Conservation (phyloP, 805 yeast species). For the Phaffomyces thermotolerans region DNA sequence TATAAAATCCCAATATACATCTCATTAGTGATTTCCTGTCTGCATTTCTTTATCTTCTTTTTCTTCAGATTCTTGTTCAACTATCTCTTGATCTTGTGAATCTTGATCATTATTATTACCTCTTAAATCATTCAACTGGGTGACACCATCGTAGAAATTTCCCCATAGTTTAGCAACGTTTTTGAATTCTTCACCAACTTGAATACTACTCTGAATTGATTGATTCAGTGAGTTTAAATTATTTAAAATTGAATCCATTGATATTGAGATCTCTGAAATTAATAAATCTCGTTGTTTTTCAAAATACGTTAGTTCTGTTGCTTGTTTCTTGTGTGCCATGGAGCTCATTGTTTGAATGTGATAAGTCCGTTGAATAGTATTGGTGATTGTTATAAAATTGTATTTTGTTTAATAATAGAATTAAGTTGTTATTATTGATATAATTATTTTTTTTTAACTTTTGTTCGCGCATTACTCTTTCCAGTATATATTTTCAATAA, state of each 20-base stretch:
- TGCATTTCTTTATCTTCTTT: neutral
- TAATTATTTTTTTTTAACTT: too few relatives aligned
- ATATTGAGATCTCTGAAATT: slow-evolving; percentile 48
- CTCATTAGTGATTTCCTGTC: too few relatives aligned
- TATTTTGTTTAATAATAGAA: too few relatives aligned
- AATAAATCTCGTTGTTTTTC: slow-evolving; percentile 54
- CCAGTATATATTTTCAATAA: too few relatives aligned
- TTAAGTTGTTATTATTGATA: too few relatives aligned
- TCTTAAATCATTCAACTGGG: slow-evolving; percentile 21
- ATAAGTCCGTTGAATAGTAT: too few relatives aligned
- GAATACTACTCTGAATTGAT: slow-evolving; percentile 57
- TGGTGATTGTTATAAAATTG: too few relatives aligned
- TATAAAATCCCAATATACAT: too few relatives aligned
- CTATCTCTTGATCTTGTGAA: too few relatives aligned
- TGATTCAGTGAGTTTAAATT: slow-evolving; percentile 61
- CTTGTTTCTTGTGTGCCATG: slow-evolving; percentile 2
- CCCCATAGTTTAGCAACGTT: slow-evolving; percentile 66
- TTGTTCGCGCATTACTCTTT: too few relatives aligned
- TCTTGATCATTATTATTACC: slow-evolving; percentile 18
- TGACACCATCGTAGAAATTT: slow-evolving; percentile 48
- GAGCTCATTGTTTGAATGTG: slow-evolving; percentile 1
- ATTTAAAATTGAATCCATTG: slow-evolving; percentile 59
- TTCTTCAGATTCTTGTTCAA: neutral
- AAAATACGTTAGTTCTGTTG: slow-evolving; percentile 31
- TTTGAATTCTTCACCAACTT: slow-evolving; percentile 72